These are phyloP conservation scores for Solanum phureja DNA, from an alignment of 257 asterid genomes.

Conservation along the genomic window DNA sequence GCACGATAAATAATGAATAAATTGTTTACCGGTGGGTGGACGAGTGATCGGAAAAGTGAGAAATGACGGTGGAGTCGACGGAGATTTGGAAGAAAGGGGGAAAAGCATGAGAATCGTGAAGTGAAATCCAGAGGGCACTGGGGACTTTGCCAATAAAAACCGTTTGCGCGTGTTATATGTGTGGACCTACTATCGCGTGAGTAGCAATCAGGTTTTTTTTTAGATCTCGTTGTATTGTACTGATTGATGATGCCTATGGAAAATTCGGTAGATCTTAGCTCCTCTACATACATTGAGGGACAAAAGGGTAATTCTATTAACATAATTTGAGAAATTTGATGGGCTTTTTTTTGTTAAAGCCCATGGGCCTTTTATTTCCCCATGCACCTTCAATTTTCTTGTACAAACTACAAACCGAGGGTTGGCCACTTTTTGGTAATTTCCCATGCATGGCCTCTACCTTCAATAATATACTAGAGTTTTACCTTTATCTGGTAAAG, in stretches of 20 bases:
- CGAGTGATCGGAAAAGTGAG: neutral
- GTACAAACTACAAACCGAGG: neutral
- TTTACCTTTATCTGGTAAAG: neutral
- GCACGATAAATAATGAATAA: neutral
- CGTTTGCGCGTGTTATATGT: neutral
- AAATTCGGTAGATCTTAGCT: neutral
- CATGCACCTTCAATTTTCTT: neutral
- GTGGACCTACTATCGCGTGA: neutral
- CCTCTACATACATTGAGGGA: neutral
- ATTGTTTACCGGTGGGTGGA: neutral
- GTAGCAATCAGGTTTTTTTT: neutral
- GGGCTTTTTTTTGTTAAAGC: neutral
- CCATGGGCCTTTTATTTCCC: neutral
- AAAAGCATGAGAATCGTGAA: neutral
- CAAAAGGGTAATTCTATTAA: neutral
- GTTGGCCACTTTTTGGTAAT: neutral
- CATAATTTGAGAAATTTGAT: neutral
- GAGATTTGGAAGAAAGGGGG: neutral
- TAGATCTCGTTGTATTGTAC: neutral
- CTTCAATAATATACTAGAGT: neutral
- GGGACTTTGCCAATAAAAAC: neutral
- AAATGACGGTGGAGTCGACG: neutral
- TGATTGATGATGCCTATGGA: neutral
- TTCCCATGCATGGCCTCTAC: neutral
- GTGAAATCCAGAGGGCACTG: neutral